phyloP scores from a whole-genome alignment of 2,329 filamentous ascomycete species.

The Alternaria burnsii region DNA sequence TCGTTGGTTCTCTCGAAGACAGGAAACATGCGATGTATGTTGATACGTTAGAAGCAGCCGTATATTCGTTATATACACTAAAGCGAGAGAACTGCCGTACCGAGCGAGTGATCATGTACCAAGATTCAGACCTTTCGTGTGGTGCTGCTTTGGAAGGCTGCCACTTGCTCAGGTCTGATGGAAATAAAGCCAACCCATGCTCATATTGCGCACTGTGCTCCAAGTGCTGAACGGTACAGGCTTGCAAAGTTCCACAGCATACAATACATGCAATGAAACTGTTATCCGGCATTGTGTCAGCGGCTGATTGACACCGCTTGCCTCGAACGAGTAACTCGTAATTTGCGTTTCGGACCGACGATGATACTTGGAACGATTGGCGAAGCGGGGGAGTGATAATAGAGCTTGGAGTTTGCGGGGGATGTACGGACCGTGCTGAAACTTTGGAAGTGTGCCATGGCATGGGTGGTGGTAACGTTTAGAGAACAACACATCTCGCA shows the following conservation, averaged over 20 bases:
- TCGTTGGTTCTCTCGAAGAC: not conserved
- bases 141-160: no score
- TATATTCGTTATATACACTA: no score
- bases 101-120: no score
- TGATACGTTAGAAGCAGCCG: no score
- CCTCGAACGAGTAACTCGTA: not conserved
- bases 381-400: not conserved
- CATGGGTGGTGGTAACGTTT: not conserved
- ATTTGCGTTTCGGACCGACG: not conserved
- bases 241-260: not conserved
- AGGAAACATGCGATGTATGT: not conserved
- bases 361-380: not conserved
- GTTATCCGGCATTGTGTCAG: not conserved
- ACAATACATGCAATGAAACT: not conserved
- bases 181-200: not conserved
- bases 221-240: not conserved
- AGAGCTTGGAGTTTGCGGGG: not conserved
- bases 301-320: not conserved
- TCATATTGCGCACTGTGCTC: not conserved
- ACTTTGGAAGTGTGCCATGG: not conserved
- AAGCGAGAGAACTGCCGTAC: no score
- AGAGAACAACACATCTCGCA: not conserved
- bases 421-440: not conserved
- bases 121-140: no score
- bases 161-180: not conserved